phyloP scores from a whole-genome alignment of 2,329 filamentous ascomycete species.

The Trichophyton simii region DNA sequence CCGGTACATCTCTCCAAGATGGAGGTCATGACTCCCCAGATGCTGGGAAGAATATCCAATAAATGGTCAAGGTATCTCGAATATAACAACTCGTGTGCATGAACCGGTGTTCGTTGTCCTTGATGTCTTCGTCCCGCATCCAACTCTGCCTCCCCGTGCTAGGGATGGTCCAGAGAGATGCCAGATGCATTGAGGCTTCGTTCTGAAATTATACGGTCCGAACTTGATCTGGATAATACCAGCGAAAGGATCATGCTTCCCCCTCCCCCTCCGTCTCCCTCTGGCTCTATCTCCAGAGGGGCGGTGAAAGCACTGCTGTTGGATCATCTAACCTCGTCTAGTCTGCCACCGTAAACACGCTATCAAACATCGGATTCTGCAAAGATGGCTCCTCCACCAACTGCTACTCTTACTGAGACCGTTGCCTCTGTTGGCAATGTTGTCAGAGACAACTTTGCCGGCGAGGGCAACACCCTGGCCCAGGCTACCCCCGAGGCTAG shows the following conservation, averaged over 20 bases:
- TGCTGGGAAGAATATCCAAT: conserved; percentile 26
- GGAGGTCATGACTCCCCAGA: conserved; percentile 30
- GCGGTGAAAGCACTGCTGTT: conserved; percentile 14
- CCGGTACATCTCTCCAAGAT: conserved; percentile 18
- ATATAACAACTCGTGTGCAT: conserved; percentile 39
- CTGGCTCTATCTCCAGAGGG: conserved; percentile 17
- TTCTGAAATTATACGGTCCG: conserved; percentile 69
- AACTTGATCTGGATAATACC: conserved; percentile 99
- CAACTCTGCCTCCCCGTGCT: conserved; percentile 14
- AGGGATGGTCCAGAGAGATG: conserved; percentile 13
- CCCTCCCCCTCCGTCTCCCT: conserved; percentile 28
- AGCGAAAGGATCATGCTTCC: conserved; percentile 98
- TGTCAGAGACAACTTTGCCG: conserved; percentile 33
- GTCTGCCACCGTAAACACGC: conserved; percentile 15
- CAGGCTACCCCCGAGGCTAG: conserved; percentile 24
- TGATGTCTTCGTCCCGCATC: conserved; percentile 17
- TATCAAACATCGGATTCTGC: too few relatives aligned
- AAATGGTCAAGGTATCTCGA: conserved; percentile 39
- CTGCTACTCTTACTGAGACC: conserved; percentile 49
- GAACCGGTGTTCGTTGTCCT: conserved; percentile 50
- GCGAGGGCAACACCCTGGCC: conserved; percentile 18
- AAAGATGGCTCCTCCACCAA: conserved; percentile 71
- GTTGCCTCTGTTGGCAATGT: conserved; percentile 24
- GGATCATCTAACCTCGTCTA: conserved; percentile 18
- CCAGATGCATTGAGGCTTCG: conserved; percentile 16